Evolutionary conservation across 306 rosid species (phyloP).

Genomic region (Glycine soja): DNA sequence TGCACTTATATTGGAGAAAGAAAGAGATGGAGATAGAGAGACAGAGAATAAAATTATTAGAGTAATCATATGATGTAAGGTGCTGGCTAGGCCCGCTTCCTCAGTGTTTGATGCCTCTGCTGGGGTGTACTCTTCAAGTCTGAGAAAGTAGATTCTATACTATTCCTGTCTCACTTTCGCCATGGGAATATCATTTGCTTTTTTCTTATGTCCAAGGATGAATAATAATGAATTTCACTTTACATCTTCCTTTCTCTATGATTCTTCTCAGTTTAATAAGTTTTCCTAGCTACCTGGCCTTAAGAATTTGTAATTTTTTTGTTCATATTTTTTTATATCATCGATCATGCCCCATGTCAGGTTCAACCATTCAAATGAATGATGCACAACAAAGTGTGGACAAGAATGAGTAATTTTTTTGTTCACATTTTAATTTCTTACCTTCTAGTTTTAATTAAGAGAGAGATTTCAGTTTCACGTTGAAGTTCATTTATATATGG

Average conservation of each 20-base stretch:
- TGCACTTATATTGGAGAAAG: conserved; percentile 33
- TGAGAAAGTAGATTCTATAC: conserved; percentile 60
- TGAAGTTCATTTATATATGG: not conserved
- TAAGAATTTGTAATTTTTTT: too few relatives aligned
- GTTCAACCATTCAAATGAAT: conserved; percentile 19
- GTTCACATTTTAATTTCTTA: too few relatives aligned
- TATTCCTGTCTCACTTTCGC: conserved; percentile 54
- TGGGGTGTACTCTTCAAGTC: conserved; percentile 53
- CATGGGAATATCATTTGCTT: conserved; percentile 43
- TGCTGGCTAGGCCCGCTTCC: conserved; percentile 53
- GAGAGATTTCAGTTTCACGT: not conserved
- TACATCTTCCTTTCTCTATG: conserved; percentile 5
- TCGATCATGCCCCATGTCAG: not conserved
- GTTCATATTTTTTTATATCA: conserved; percentile 20
- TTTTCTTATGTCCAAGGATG: not conserved
- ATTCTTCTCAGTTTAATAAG: not conserved
- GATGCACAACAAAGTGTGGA: too few relatives aligned
- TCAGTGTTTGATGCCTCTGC: conserved; percentile 60
- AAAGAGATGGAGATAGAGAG: not conserved
- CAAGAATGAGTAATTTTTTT: too few relatives aligned
- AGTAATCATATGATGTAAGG: conserved; percentile 60
- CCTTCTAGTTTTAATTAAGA: not conserved
- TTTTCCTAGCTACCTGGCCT: too few relatives aligned
- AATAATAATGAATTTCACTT: conserved; percentile 30
- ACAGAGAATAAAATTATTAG: conserved; percentile 32